Evolutionary conservation across 202 grass and related monocot species (phyloP), one percentile per base, ranked within the genome.

Genomic region (Eragrostis tef): DNA sequence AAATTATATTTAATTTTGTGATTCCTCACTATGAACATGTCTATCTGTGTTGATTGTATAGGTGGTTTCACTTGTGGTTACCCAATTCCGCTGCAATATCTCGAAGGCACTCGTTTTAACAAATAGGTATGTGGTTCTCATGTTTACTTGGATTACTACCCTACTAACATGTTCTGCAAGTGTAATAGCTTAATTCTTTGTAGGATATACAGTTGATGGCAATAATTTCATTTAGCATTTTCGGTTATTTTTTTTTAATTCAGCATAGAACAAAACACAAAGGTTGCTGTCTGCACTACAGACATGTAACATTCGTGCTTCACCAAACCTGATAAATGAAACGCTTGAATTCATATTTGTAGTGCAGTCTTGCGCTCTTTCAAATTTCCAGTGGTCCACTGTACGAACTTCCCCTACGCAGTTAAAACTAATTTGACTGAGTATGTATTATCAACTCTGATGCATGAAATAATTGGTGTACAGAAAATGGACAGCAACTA

Each of bases 61-160:
- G 96, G 96, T 96, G 71, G 93, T 99, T 48, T 99, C 96, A 1
- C 89, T 99, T 87, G 90, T 96, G 83, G 91, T 87, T 67, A 93
- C 92, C 73, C 91, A 93, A 79, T 99, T 99, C 56, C 93, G 85
- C 62, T 90, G 89, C 90, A 95, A 96, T 70, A 91, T 99, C 70
- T 99, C 93, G 11, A 96, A 99, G 90, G 89, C 90, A 64, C 90
- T 99, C 75, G 96, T 88, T 67, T 85, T 99, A 61, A 99, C 93
- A 46, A 92, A 99, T 85, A 94, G 92, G 96, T 93, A 90, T 12
- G 61, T 45, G 5, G 17, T 11, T 26, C 17, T 31, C 16, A 34
- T 79, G 16, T 86, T 60, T 70, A 43, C 47, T 78, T 85, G n/a
- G 7, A 6, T 73, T 25, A 62, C 17, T 80, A 60, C 7, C 7